Base-by-base conservation (phyloP, 768 basidiomycete genomes). In the Ramaria sp. region DNA sequence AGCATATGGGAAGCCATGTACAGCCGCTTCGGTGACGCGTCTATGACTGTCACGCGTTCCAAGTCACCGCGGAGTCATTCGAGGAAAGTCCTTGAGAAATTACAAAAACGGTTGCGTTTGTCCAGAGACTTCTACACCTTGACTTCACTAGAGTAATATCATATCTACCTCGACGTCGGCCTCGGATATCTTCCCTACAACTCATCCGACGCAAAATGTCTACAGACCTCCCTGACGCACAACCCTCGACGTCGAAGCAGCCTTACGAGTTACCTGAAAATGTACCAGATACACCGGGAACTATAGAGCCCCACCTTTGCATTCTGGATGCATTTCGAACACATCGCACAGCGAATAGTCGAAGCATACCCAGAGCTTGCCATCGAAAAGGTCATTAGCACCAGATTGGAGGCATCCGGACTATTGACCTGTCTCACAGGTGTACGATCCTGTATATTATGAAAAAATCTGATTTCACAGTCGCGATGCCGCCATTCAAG, bases 391-490 rank as follows among this genome's bases (percentile, higher is more conserved):
- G 54, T 56, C 22, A 33, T 30, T 19, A 27, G n/a, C 30, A 49
- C 24, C 6, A 24, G 51, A 33, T 38, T 30, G 31, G 34, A 12
- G 4, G 7, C 30, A 38, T 38, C 51, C 19, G 6, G 30, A 30
- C 22, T 19, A 30, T 30, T 51, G 34, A 47, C 9, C 12, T 33
- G 43, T 13, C 6, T 13, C 13, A 22, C 82, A 89, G 64, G 91
- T 84, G 0, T 96, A 89, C 70, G 68, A 78, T 22, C 93, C 89
- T 20, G 86, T 96, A 0, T 87, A 93, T 67, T 88, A 86, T 61
- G 91, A 89, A 37, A 91, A 94, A 72, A 94, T 93, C 79, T 45
- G 95, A 98, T 71, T 92, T 96, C 63, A 87, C 88, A 0, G 80
- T 97, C 19, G 92, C 95, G 0, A 70, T 97, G 50, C 89, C 93